Base-by-base conservation (phyloP, 2,329 filamentous ascomycete species). In the Helicocarpus griseus region DNA sequence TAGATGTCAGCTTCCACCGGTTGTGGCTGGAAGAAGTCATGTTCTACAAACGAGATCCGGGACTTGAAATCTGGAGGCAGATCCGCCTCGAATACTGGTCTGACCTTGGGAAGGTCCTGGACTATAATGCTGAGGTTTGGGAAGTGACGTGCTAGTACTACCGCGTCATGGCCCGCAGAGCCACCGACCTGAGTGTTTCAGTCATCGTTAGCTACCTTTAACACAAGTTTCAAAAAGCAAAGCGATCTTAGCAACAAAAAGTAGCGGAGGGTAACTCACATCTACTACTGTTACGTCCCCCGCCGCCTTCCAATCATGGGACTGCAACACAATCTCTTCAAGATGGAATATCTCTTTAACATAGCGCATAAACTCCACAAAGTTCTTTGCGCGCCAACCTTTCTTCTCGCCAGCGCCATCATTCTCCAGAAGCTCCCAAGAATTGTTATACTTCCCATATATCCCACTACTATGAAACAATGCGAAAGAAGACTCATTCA, bases 21-120 rank as follows among this genome's bases (percentile, higher is more conserved):
- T 62, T 84, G 80, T 48, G 75, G 72, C 5, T 69, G 69, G 61
- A 82, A 81, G 60, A 84, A 81, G 58, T 82, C 76, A 60, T 84
- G 79, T 2, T 67, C 67, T 54, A 71, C 67, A 53, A 71, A 71
- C 5, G 56, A 59, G 38, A 69, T 61, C 44, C 65, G 63, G 17
- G 44, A 21, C 26, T 50, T 49, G 29, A 54, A 43, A 7, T 55
- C 48, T 22, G 35, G 26, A 11, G 53, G 50, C 1, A 58, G 8
- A 5, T 46, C 51, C 17, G 31, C 39, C 3, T 51, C 29, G 35
- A 47, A 50, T 4, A 21, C 49, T 4, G 35, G 24, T 19, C 48
- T 48, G 39, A 58, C 54, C 7, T 56, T 35, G 1, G 51, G 47
- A n/a, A 55, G 48, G 38, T 58, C 57, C 21, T 60, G 57, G 21